Base-by-base conservation (phyloP, 2,329 filamentous ascomycete species). In the Bipolaris zeicola region DNA sequence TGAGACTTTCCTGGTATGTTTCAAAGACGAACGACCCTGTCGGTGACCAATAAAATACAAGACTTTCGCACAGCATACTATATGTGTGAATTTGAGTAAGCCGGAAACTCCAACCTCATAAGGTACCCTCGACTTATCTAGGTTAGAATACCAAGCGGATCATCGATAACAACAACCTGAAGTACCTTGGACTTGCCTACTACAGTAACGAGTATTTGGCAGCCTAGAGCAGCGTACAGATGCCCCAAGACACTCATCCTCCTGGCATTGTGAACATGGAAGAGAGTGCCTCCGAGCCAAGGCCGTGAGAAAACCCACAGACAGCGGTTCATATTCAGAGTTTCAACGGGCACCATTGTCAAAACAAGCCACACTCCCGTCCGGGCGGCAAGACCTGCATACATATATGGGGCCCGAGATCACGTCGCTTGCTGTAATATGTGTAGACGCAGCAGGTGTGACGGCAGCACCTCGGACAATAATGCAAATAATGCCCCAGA, bases 391-490 rank as follows among this genome's bases (percentile, higher is more conserved):
- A 47, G 45, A 38, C 16, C 11, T 47, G 33, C 31, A 37, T 47
- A 31, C 28, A 31, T 31, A 31, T 31, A 24, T 37, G 33, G 24
- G 31, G 33, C 28, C 28, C 11, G 31, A 18, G 13, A 22, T 24
- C 22, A 13, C 20, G n/a, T 22, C 18, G n/a, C 16, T 47, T 47
- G 5, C 45, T 37, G 45, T 33, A 26, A 20, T 16, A 20, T 34
- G 18, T 14, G 18, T 5, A 14, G 46, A 39, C 8, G n/a, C 13
- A n/a, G 36, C 18, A 33, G 14, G 14, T 52, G 43, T 36, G 8
- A 26, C 50, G 50, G 50, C 43, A 16, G 3, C 26, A 48, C 50
- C 36, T 53, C 50, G 50, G 49, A 44, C 18, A 7, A n/a, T 13
- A 18, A 33, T 16, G 36, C 26, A 7, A 10, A 18, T 37, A 22